phyloP scores from a whole-genome alignment of 306 rosid genomes.

The Rosa multiflora region DNA sequence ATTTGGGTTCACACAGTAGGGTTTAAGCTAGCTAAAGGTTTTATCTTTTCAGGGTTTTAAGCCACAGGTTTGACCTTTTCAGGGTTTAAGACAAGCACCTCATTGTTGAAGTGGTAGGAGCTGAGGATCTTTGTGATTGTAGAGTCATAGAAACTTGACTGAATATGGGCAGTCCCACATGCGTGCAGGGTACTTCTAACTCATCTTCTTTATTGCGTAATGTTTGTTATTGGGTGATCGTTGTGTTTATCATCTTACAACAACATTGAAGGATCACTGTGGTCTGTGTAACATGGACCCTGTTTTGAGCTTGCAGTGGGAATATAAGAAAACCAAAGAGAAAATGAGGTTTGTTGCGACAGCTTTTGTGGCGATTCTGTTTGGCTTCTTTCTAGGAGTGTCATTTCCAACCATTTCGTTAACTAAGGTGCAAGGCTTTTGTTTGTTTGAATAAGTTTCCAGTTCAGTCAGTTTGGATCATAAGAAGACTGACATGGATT shows the following conservation, averaged over 20 bases:
- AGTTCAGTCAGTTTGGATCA: constrained; percentile 10
- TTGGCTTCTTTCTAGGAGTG: constrained; percentile 75
- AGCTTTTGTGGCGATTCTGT: constrained; percentile 43
- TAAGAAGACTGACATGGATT: neutral
- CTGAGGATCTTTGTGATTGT: constrained; percentile 14
- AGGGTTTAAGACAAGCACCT: neutral
- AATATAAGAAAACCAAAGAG: constrained; percentile 44
- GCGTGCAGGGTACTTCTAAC: constrained; percentile 38
- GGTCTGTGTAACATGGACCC: neutral
- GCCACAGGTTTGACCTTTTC: neutral
- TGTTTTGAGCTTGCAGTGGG: constrained; percentile 48
- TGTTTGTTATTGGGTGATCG: constrained; percentile 2
- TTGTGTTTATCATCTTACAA: neutral
- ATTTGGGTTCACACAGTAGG: neutral
- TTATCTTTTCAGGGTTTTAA: neutral
- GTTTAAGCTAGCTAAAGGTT: neutral
- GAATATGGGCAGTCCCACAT: constrained; percentile 41
- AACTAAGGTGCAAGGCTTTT: constrained; percentile 50
- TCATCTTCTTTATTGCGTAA: neutral
- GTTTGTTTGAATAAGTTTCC: constrained; percentile 10
- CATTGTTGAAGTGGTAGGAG: neutral
- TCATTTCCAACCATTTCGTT: constrained; percentile 67
- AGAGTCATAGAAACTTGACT: constrained; percentile 18
- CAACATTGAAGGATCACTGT: neutral
- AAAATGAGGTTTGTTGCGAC: constrained; percentile 55